phyloP scores from a whole-genome alignment of 139 green algal species.

The Gonium pectorale region DNA sequence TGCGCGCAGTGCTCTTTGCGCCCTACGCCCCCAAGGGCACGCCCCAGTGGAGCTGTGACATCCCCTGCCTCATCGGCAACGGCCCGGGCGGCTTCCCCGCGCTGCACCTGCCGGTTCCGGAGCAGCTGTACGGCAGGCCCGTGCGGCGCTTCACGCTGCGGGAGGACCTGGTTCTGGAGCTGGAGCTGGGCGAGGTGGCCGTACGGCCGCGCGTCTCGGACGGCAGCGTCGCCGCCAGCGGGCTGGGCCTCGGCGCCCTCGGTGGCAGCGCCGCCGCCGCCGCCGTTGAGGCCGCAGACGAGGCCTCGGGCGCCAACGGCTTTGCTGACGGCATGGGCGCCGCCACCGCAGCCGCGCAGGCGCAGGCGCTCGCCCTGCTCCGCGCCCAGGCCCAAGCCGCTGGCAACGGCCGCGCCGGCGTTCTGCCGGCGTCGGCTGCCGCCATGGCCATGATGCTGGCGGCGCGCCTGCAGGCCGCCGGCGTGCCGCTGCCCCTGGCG shows the following conservation, averaged over 20 bases:
- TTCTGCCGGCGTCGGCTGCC: neutral
- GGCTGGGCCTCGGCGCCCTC: neutral
- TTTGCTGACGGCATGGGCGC: no score
- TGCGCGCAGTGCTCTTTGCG: no score
- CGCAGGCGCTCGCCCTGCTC: no score
- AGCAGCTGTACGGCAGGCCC: slow-evolving; percentile 23
- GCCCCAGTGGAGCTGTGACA: no score
- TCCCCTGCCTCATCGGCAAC: slow-evolving; percentile 14
- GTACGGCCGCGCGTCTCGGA: neutral
- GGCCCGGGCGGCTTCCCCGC: slow-evolving; percentile 21
- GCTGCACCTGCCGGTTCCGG: neutral
- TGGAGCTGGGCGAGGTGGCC: neutral
- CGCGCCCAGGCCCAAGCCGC: neutral
- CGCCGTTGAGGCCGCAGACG: neutral
- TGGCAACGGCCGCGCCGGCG: neutral
- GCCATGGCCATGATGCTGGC: neutral
- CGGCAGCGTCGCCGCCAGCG: neutral
- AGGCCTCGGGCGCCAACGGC: neutral
- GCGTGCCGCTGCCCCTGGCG: no score
- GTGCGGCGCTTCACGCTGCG: neutral
- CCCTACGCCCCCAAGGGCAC: no score
- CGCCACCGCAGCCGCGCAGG: no score
- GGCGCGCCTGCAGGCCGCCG: neutral
- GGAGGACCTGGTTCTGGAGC: neutral
- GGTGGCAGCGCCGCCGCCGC: neutral